Percentiles rank a stretch among this genome's conserved stretches.
Conservation (phyloP, 2,329 filamentous ascomycete species). For the Aureobasidium melanogenum region DNA sequence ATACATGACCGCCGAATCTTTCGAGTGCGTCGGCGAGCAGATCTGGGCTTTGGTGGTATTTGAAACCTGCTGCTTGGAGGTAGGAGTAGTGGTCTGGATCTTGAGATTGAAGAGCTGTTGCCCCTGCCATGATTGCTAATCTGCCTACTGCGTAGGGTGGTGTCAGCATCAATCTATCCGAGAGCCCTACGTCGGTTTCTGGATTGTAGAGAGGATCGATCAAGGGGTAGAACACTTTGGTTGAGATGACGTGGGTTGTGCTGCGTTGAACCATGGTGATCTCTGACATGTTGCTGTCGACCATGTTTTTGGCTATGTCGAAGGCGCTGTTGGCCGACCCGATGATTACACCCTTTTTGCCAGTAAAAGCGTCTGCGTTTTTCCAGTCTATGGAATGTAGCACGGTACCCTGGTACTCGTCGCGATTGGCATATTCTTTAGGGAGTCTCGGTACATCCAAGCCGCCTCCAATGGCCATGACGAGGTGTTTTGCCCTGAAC, state of each 20-base stretch:
- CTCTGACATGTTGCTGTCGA: slow-evolving; percentile 31
- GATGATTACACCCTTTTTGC: slow-evolving; percentile 38
- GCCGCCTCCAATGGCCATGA: slow-evolving; percentile 27
- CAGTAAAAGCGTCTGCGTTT: slow-evolving; percentile 26
- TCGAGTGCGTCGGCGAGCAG: slow-evolving; percentile 28
- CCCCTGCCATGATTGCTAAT: slow-evolving; percentile 13
- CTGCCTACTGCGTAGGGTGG: slow-evolving; percentile 8
- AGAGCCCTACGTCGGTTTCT: slow-evolving; percentile 15
- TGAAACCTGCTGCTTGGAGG: slow-evolving; percentile 29
- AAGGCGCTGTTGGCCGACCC: slow-evolving; percentile 42
- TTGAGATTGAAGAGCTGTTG: slow-evolving; percentile 17
- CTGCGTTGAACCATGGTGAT: slow-evolving; percentile 41
- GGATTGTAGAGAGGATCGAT: slow-evolving; percentile 18
- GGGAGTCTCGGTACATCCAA: slow-evolving; percentile 20
- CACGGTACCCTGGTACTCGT: slow-evolving; percentile 29
- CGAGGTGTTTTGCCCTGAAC: slow-evolving; percentile 21
- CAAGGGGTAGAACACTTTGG: neutral
- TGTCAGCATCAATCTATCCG: slow-evolving; percentile 18
- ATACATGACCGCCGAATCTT: slow-evolving; percentile 32
- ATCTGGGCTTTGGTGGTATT: slow-evolving; percentile 27
- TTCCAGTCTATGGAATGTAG: slow-evolving; percentile 29
- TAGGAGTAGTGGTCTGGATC: slow-evolving; percentile 29
- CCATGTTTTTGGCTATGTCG: slow-evolving; percentile 42
- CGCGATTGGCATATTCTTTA: slow-evolving; percentile 16
- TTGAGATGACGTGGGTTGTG: slow-evolving; percentile 22